Percentiles rank a stretch among this genome's conserved stretches.
phyloP scores from a whole-genome alignment of 768 basidiomycete genomes.

The Lentinula lateritia region DNA sequence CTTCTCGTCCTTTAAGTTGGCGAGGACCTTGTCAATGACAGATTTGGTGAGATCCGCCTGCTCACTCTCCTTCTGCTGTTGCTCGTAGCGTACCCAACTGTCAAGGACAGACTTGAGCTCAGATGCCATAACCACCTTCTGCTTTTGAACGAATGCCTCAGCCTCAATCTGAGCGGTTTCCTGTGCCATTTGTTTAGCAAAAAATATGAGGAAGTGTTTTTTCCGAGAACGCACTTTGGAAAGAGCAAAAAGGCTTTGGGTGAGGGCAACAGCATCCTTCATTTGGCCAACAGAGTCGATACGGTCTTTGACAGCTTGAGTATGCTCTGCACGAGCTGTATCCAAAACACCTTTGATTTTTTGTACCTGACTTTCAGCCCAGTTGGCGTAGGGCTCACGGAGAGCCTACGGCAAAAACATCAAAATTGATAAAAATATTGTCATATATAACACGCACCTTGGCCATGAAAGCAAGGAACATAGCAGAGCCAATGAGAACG shows the following conservation, averaged over 20 bases:
- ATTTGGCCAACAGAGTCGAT: constrained; percentile 89
- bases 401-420: constrained; percentile 42
- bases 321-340: constrained; percentile 82
- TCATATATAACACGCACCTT: constrained; percentile 45
- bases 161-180: constrained; percentile 91
- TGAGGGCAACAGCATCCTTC: constrained; percentile 93
- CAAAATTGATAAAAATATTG: not conserved
- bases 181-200: constrained; percentile 27
- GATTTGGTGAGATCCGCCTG: constrained; percentile 86
- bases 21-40: constrained; percentile 86
- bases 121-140: constrained; percentile 78
- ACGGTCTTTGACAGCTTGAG: constrained; percentile 87
- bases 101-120: constrained; percentile 95
- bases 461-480: constrained; percentile 78
- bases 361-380: constrained; percentile 86
- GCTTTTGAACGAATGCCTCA: constrained; percentile 84
- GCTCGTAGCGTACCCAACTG: constrained; percentile 97
- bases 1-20: constrained; percentile 81
- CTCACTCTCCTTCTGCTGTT: constrained; percentile 93
- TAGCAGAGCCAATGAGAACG: constrained; percentile 75
- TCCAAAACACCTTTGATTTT: constrained; percentile 80
- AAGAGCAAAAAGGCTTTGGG: constrained; percentile 83
- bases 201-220: not conserved
- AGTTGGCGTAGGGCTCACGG: constrained; percentile 84
- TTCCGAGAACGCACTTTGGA: constrained; percentile 65